phyloP scores from a whole-genome alignment of 495 filamentous ascomycete species.

The Aspergillus conjunctus region DNA sequence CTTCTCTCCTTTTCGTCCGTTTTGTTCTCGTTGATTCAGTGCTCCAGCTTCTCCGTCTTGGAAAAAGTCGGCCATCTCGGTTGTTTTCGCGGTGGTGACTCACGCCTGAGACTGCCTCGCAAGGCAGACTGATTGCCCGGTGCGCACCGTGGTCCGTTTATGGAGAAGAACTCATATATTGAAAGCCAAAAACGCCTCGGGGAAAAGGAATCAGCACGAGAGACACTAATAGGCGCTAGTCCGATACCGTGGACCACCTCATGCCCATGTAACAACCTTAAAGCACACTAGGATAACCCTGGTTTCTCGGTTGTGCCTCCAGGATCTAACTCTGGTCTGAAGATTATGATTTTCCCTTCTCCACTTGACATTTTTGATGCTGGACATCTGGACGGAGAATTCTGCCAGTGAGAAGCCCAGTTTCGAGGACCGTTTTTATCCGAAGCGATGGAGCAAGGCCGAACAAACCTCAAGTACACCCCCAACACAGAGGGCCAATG shows the following conservation, averaged over 20 bases:
- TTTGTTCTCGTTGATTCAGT: no score
- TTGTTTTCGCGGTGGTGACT: background rate
- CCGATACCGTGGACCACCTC: conserved; percentile 16
- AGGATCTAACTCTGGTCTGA: conserved; percentile 11
- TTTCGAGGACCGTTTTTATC: conserved; percentile 13
- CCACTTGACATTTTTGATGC: background rate
- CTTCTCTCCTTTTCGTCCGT: no score
- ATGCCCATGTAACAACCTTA: conserved; percentile 25
- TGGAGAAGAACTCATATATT: background rate
- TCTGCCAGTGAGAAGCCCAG: background rate
- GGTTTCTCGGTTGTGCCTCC: background rate
- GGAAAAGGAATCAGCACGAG: background rate
- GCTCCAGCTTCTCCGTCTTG: background rate
- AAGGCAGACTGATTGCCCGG: conserved; percentile 15
- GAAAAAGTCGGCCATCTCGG: background rate
- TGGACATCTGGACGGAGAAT: background rate
- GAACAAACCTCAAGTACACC: background rate
- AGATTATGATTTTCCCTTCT: conserved; percentile 8
- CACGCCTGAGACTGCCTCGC: conserved; percentile 8
- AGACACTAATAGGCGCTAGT: background rate
- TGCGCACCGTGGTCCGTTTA: background rate
- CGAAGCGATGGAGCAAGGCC: background rate
- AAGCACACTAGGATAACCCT: conserved; percentile 13
- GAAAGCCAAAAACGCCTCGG: background rate
- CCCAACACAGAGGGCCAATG: no score